Evolutionary conservation across 805 yeast species (phyloP).

Genomic region (Monosporozyma aerobia): DNA sequence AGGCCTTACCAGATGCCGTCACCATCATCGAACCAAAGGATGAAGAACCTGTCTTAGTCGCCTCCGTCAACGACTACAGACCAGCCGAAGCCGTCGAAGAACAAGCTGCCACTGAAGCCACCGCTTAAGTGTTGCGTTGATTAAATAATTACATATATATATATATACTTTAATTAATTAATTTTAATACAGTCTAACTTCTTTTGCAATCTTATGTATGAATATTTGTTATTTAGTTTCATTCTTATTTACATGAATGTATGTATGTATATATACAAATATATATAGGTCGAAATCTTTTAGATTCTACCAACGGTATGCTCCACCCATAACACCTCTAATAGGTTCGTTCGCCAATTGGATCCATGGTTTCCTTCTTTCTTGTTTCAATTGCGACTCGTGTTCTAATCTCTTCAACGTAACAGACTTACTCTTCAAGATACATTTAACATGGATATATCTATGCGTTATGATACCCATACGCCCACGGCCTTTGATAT

Average conservation of each 20-base stretch:
- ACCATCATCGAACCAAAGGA: constrained; percentile 91
- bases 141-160: not conserved
- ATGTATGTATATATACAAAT: not conserved
- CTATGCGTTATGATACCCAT: constrained; percentile 69
- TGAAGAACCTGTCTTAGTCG: constrained; percentile 71
- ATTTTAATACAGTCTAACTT: too few relatives aligned
- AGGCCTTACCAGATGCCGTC: constrained; percentile 90
- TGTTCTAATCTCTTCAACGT: constrained; percentile 52
- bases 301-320: constrained; percentile 43
- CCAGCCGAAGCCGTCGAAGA: constrained; percentile 25
- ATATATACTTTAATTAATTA: not conserved
- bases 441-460: constrained; percentile 70
- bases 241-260: not conserved
- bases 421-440: constrained; percentile 53
- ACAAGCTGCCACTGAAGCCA: constrained; percentile 7
- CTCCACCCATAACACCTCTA: constrained; percentile 43
- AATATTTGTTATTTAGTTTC: too few relatives aligned
- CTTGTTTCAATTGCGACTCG: constrained; percentile 45
- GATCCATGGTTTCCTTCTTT: constrained; percentile 43
- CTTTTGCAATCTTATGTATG: too few relatives aligned
- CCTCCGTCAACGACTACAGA: constrained; percentile 71
- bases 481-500: constrained; percentile 86
- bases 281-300: not conserved
- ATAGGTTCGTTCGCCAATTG: constrained; percentile 38
- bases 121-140: constrained; percentile 2